Base-by-base conservation (phyloP, 1,284 basidiomycete genomes). In the Heimioporus retisporus region DNA sequence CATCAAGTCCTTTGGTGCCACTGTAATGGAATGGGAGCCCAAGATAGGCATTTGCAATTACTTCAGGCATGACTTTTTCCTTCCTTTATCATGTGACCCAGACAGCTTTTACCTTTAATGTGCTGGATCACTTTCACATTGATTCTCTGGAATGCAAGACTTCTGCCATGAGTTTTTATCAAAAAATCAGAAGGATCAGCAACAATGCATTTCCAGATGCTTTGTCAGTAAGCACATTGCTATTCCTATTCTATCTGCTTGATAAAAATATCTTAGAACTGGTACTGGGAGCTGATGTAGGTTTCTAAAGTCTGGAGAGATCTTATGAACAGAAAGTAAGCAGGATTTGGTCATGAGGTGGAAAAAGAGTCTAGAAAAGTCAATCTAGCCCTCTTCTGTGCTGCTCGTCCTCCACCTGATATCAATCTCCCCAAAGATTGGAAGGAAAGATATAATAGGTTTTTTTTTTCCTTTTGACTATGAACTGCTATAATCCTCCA, bases 61-160 rank as follows among this genome's bases (percentile, higher is more conserved):
- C 44, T 72, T 1, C n/a, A 53, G 1, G 48, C 48, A 6, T 10
- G 56, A 40, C 61, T 80, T 0, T 79, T 79, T 60, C 75, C 78
- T 2, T 71, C 71, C 1, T 75, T 71, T 1, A 65, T 71, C 3
- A 48, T 48, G 0, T 64, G 59, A 2, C 77, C n/a, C 58, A 72
- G 55, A 78, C 77, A 0, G 77, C 61, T 0, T 81, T 81, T 50
- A 79, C 73, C 3, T 81, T 78, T 25, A 6, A 57, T 1, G 65
- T 79, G 0, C 65, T 81, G 19, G 64, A 77, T 13, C 55, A 75
- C n/a, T 79, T 79, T 51, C 72, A 77, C 14, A 59, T 72, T 14
- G 73, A 79, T 40, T 61, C 59, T 1, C 62, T 76, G 1, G 65
- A 73, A 21, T 76, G 74, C 50, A 80, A 81, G 53, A 78, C 71